Evolutionary conservation across 2,329 filamentous ascomycete genomes (phyloP).

Genomic region (Sphaerostilbella broomeana): DNA sequence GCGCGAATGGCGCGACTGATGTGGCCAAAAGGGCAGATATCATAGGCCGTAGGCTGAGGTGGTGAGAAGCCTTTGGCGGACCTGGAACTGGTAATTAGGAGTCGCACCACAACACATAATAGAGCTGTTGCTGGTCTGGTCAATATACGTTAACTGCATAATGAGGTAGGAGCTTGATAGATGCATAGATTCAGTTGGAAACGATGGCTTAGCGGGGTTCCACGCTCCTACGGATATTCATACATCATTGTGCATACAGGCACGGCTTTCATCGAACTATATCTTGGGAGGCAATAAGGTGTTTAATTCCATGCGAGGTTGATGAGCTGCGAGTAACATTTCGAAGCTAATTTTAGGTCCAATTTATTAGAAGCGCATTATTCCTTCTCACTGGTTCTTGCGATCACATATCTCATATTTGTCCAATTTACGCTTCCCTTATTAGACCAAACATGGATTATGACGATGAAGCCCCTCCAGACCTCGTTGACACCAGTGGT

Average conservation of each 20-base stretch:
- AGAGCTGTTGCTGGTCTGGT: conserved; percentile 9
- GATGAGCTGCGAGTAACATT: too few relatives aligned
- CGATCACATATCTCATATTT: too few relatives aligned
- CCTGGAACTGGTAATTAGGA: too few relatives aligned
- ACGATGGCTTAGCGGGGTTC: conserved; percentile 16
- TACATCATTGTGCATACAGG: conserved; percentile 12
- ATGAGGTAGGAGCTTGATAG: conserved; percentile 15
- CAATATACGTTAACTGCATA: conserved; percentile 16
- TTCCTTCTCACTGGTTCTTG: neutral
- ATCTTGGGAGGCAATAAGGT: too few relatives aligned
- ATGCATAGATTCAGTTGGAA: conserved; percentile 16
- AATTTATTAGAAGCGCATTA: neutral
- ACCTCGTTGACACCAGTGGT: conserved; percentile 47
- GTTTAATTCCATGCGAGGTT: too few relatives aligned
- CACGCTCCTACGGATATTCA: neutral
- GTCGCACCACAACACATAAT: too few relatives aligned
- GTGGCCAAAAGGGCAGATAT: neutral
- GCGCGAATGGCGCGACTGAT: neutral
- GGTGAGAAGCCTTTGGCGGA: too few relatives aligned
- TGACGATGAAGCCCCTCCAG: conserved; percentile 62
- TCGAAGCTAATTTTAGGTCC: neutral
- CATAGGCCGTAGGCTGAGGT: neutral
- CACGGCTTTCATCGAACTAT: too few relatives aligned
- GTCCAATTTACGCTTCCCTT: neutral
- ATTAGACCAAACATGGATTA: conserved; percentile 40